Conservation (phyloP, 495 filamentous ascomycete species). For the Rhizodiscina lignyota region DNA sequence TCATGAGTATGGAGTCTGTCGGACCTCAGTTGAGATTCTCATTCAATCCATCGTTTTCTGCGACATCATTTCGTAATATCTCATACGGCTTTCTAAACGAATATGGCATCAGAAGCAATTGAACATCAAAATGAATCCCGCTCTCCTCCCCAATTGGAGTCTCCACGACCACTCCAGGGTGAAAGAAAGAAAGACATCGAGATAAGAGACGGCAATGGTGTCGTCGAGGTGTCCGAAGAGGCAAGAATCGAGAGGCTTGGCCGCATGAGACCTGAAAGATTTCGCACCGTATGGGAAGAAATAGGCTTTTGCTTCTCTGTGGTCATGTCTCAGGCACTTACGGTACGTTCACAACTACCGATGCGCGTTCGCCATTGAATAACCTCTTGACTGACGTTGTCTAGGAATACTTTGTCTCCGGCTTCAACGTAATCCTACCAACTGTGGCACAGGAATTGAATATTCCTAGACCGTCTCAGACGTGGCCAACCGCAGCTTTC, state of each 20-base stretch:
- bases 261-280: conserved; percentile 50
- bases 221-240: background rate
- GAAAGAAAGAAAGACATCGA: too few species aligned
- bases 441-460: conserved; percentile 42
- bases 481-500: conserved; percentile 71
- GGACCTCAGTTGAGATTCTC: too few species aligned
- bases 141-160: too few species aligned
- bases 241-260: conserved; percentile 45
- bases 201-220: too few species aligned
- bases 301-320: conserved; percentile 56
- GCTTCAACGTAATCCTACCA: conserved; percentile 71
- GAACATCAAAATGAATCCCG: too few species aligned
- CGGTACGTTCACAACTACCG: conserved; percentile 28
- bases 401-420: conserved; percentile 68
- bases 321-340: conserved; percentile 55
- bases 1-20: too few species aligned
- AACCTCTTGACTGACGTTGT: too few species aligned
- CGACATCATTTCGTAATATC: too few species aligned
- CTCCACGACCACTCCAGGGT: too few species aligned
- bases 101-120: too few species aligned
- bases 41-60: too few species aligned
- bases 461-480: conserved; percentile 45
- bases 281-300: conserved; percentile 43
- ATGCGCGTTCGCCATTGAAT: background rate
- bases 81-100: too few species aligned